These are phyloP conservation scores for Xylaria cubensis DNA, from an alignment of 495 filamentous ascomycete genomes.

Conservation along the genomic window DNA sequence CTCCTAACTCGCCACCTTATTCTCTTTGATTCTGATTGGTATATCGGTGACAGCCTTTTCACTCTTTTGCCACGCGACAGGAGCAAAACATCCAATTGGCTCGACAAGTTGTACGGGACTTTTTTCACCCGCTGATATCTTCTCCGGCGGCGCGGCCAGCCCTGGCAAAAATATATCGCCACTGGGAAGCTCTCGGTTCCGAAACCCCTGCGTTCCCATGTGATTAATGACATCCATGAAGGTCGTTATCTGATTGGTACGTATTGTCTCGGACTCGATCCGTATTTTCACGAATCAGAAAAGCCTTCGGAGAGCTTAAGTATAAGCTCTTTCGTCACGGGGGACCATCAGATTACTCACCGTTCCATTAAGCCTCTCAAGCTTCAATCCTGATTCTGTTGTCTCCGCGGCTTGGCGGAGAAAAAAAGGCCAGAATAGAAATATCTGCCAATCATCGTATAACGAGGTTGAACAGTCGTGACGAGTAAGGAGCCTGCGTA, in stretches of 20 bases:
- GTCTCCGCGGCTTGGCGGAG: not conserved
- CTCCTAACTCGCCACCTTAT: not conserved
- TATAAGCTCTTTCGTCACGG: not conserved
- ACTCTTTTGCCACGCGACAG: not conserved
- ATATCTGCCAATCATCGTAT: not conserved
- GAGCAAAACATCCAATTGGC: not conserved
- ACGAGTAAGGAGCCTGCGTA: not conserved
- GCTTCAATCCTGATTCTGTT: not conserved
- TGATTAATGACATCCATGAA: not conserved
- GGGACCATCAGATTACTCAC: not conserved
- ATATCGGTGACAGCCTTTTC: not conserved
- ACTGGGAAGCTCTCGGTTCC: not conserved
- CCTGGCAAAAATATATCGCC: not conserved
- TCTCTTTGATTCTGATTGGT: not conserved
- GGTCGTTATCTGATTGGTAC: not conserved
- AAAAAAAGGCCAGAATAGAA: not conserved
- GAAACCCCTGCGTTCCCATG: not conserved
- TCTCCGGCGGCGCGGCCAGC: not conserved
- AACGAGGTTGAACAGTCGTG: not conserved
- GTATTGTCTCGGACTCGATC: too few species aligned
- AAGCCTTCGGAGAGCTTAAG: not conserved
- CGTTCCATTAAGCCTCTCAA: too few species aligned
- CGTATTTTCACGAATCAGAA: not conserved
- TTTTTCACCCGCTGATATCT: not conserved
- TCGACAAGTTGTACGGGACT: not conserved